phyloP scores from a whole-genome alignment of 2,329 filamentous ascomycete species.

The Kalmusia sp. region DNA sequence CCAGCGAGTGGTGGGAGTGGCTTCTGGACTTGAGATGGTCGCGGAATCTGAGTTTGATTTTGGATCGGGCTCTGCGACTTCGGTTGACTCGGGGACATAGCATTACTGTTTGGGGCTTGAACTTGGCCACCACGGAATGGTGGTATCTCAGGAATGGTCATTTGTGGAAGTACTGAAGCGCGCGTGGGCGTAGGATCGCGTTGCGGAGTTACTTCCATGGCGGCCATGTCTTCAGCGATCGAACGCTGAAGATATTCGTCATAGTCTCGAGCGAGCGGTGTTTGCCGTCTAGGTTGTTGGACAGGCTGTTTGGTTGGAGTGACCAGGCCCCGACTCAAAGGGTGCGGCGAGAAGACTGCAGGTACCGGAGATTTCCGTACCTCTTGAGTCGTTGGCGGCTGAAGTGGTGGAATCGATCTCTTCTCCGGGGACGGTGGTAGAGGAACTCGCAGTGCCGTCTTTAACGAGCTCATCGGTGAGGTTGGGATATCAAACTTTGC shows the following conservation, averaged over 20 bases:
- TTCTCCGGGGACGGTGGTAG: slow-evolving; percentile 56
- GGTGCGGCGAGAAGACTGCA: slow-evolving; percentile 38
- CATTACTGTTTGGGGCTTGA: slow-evolving; percentile 16
- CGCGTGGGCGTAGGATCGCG: slow-evolving; percentile 41
- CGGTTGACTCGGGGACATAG: slow-evolving; percentile 28
- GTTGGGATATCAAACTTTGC: slow-evolving; percentile 35
- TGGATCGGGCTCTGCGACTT: slow-evolving; percentile 30
- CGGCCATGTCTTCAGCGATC: slow-evolving; percentile 50
- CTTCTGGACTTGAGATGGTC: slow-evolving; percentile 22
- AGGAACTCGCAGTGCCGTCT: slow-evolving; percentile 52
- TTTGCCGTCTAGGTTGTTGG: slow-evolving; percentile 40
- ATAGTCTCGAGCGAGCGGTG: slow-evolving; percentile 43
- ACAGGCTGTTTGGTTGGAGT: slow-evolving; percentile 44
- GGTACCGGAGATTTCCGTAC: slow-evolving; percentile 40
- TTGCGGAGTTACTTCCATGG: slow-evolving; percentile 46
- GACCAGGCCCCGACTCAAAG: slow-evolving; percentile 33
- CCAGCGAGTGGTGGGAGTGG: slow-evolving; percentile 27
- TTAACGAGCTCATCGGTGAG: slow-evolving; percentile 49
- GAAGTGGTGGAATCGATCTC: slow-evolving; percentile 34
- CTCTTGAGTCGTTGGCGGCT: slow-evolving; percentile 36
- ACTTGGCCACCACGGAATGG: slow-evolving; percentile 37
- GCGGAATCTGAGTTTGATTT: slow-evolving; percentile 17
- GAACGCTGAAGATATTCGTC: slow-evolving; percentile 58
- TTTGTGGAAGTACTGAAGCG: slow-evolving; percentile 38
- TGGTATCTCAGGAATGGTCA: slow-evolving; percentile 44